Evolutionary conservation across 208 protist genomes (phyloP).

Genomic region (Kentomonas sorsogonicus): DNA sequence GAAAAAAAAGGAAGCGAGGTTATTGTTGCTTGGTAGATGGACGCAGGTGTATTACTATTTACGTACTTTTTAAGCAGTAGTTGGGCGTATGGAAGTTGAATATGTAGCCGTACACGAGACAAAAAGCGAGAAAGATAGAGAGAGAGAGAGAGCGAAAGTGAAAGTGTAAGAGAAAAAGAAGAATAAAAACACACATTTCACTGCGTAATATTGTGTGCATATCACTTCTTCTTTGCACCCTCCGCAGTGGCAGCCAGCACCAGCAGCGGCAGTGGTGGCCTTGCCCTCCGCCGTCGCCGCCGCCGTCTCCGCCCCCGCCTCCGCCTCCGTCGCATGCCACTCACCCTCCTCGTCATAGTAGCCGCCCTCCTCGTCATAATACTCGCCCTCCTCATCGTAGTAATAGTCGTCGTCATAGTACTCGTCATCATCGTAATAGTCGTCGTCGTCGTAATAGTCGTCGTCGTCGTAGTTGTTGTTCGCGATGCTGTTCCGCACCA

Average conservation of each 20-base stretch:
- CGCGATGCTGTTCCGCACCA: too few relatives aligned
- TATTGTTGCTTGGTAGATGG: background rate
- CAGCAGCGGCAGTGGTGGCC: too few relatives aligned
- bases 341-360: conserved; percentile 22
- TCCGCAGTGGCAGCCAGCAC: background rate
- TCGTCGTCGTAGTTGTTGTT: too few relatives aligned
- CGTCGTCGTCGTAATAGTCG: too few relatives aligned
- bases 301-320: too few relatives aligned
- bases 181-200: background rate
- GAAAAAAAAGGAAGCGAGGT: background rate
- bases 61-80: background rate
- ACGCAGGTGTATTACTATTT: background rate
- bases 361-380: too few relatives aligned
- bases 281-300: too few relatives aligned
- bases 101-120: background rate
- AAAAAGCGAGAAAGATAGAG: background rate
- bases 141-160: background rate
- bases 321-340: background rate
- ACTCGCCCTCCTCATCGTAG: too few relatives aligned
- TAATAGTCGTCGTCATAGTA: too few relatives aligned
- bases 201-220: background rate
- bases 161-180: background rate
- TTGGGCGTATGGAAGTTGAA: background rate
- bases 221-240: background rate
- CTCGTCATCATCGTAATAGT: too few relatives aligned